phyloP scores from a whole-genome alignment of 2,329 filamentous ascomycete genomes.

The Tothia fuscella region DNA sequence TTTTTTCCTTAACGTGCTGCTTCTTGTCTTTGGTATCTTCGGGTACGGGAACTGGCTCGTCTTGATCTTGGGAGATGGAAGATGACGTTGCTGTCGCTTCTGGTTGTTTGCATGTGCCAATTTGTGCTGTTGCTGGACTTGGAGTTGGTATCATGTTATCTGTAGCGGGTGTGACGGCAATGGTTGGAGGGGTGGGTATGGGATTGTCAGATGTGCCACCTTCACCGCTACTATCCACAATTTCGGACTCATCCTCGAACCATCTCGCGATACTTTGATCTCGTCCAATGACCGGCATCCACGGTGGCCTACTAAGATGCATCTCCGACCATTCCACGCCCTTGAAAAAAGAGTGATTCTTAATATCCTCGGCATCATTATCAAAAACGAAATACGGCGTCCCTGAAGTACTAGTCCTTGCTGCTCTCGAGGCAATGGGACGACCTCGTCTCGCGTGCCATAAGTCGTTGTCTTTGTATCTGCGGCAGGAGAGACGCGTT shows the following conservation, averaged over 20 bases:
- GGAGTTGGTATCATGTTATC: too few relatives aligned
- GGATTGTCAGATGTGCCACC: slow-evolving; percentile 1
- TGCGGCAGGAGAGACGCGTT: slow-evolving; percentile 59
- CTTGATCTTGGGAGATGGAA: background rate
- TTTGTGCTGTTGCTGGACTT: too few relatives aligned
- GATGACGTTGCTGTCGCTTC: too few relatives aligned
- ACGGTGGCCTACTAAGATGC: slow-evolving; percentile 60
- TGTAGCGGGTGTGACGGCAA: too few relatives aligned
- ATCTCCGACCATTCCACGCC: slow-evolving; percentile 67
- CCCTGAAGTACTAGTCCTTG: slow-evolving; percentile 4
- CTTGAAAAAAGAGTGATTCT: slow-evolving; percentile 74
- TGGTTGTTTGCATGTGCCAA: too few relatives aligned
- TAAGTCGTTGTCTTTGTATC: slow-evolving; percentile 58
- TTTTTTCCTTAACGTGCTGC: slow-evolving; percentile 38
- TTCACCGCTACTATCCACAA: slow-evolving; percentile 29
- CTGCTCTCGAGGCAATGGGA: slow-evolving; percentile 12
- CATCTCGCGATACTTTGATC: slow-evolving; percentile 57
- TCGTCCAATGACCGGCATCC: slow-evolving; percentile 56
- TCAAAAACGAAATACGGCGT: slow-evolving; percentile 56
- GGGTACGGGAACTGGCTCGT: background rate
- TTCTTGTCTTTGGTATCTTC: slow-evolving; percentile 12
- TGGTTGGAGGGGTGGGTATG: too few relatives aligned
- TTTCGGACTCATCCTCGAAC: slow-evolving; percentile 71
- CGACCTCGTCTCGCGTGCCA: too few relatives aligned
- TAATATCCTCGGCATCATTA: slow-evolving; percentile 81